phyloP scores from a whole-genome alignment of 2,329 filamentous ascomycete genomes.

The Penicillium rolfsii region DNA sequence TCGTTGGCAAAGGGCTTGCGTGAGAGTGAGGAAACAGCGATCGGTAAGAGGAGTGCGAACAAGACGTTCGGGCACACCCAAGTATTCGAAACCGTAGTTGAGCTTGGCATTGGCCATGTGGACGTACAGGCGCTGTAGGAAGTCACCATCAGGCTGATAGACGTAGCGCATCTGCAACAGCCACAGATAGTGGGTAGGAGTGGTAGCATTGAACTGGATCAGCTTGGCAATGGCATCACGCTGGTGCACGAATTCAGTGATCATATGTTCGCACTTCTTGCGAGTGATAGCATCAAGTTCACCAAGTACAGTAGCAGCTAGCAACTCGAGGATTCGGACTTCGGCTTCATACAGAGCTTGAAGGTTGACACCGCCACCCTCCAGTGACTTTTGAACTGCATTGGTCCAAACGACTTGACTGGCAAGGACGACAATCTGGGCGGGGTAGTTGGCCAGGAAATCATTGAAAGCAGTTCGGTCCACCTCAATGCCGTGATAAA shows the following conservation, averaged over 20 bases:
- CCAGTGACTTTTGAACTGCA: slow-evolving; percentile 76
- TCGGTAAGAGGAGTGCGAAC: slow-evolving; percentile 97
- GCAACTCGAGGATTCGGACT: slow-evolving; percentile 78
- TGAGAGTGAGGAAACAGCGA: slow-evolving; percentile 96
- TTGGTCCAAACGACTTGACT: slow-evolving; percentile 94
- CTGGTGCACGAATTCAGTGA: slow-evolving; percentile 98
- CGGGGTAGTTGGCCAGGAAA: slow-evolving; percentile 85
- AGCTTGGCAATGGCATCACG: slow-evolving; percentile 91
- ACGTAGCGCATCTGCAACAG: slow-evolving; percentile 96
- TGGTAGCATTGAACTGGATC: slow-evolving; percentile 71
- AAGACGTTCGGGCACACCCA: slow-evolving; percentile 93
- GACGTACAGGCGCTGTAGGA: slow-evolving; percentile 79
- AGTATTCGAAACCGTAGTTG: slow-evolving; percentile 96
- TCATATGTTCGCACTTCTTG: slow-evolving; percentile 97
- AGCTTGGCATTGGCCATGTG: slow-evolving; percentile 97
- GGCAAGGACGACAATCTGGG: slow-evolving; percentile 92
- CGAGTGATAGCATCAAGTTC: slow-evolving; percentile 84
- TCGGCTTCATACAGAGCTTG: slow-evolving; percentile 76
- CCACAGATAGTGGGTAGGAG: slow-evolving; percentile 85
- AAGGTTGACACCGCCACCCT: slow-evolving; percentile 70
- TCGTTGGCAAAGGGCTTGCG: slow-evolving; percentile 90
- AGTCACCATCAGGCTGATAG: slow-evolving; percentile 80
- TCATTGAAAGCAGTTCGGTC: slow-evolving; percentile 70
- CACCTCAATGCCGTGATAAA: slow-evolving; percentile 73
- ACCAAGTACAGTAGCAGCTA: slow-evolving; percentile 86